These are phyloP conservation scores for Emergomyces pasteurianus DNA, from an alignment of 2,329 filamentous ascomycete genomes.

Conservation along the genomic window DNA sequence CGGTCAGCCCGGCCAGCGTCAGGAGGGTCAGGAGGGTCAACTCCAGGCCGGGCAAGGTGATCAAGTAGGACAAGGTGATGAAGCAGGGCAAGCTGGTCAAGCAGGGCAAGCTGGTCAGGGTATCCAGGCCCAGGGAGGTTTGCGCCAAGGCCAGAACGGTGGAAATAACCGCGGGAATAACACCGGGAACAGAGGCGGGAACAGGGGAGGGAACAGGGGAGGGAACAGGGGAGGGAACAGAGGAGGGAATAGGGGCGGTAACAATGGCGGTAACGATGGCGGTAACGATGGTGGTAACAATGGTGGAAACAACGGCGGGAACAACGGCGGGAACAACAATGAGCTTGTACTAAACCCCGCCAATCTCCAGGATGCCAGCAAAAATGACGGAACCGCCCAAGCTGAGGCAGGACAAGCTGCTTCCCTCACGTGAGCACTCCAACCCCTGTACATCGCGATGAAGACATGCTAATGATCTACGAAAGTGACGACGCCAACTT, in stretches of 20 bases:
- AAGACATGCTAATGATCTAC: constrained; percentile 7
- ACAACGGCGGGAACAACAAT: constrained; percentile 13
- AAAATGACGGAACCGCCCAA: constrained; percentile 11
- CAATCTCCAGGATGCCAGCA: constrained; percentile 30
- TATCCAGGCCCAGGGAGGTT: not conserved
- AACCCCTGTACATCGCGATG: not conserved
- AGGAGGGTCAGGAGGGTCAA: not conserved
- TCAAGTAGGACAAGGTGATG: not conserved
- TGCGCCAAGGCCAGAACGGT: not conserved
- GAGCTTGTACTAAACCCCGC: constrained; percentile 22
- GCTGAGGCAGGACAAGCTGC: constrained; percentile 30
- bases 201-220: constrained; percentile 11
- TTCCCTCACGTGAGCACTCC: constrained; percentile 34
- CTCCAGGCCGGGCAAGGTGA: not conserved
- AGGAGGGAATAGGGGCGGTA: constrained; percentile 10
- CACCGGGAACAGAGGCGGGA: constrained; percentile 9
- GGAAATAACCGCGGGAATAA: constrained; percentile 4
- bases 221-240: constrained; percentile 10
- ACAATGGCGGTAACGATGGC: constrained; percentile 12
- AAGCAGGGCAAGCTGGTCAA: constrained; percentile 1
- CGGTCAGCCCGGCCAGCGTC: not conserved
- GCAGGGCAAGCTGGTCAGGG: constrained; percentile 3
- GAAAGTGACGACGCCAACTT: constrained; percentile 42
- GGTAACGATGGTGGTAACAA: constrained; percentile 10
- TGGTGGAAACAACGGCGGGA: constrained; percentile 9